These are phyloP conservation scores for Arthrobotrys sphaeroides DNA, from an alignment of 2,329 filamentous ascomycete species.

Conservation along the genomic window DNA sequence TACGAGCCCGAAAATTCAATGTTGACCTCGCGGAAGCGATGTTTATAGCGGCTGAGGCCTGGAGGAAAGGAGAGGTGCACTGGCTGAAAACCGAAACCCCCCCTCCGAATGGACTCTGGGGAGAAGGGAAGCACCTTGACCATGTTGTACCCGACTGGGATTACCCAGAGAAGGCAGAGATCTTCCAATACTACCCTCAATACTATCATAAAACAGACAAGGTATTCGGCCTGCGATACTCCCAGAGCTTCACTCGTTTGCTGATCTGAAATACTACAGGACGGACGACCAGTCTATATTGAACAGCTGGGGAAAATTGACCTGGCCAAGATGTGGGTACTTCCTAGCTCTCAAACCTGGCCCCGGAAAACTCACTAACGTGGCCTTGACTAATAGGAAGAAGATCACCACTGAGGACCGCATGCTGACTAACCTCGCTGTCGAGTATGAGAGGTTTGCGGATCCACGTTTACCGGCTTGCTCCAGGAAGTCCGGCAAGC, in stretches of 20 bases:
- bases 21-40: constrained; percentile 84
- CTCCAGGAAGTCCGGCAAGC: constrained; percentile 86
- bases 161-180: constrained; percentile 82
- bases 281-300: constrained; percentile 96
- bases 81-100: no score
- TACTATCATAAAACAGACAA: constrained; percentile 99
- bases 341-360: not conserved
- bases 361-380: not conserved
- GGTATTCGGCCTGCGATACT: constrained; percentile 61
- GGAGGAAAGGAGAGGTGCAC: constrained; percentile 74
- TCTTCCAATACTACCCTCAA: constrained; percentile 94
- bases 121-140: constrained; percentile 81
- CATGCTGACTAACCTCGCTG: constrained; percentile 95
- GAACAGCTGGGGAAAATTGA: constrained; percentile 95
- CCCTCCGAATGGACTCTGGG: not conserved
- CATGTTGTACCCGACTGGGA: constrained; percentile 81
- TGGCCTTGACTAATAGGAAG: constrained; percentile 55
- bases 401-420: constrained; percentile 91
- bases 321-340: constrained; percentile 79
- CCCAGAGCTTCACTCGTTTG: not conserved
- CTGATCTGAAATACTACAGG: constrained; percentile 66
- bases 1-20: constrained; percentile 95
- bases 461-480: constrained; percentile 94
- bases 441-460: constrained; percentile 95
- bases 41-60: constrained; percentile 90